Evolutionary conservation across 2,329 filamentous ascomycete genomes (phyloP).

Genomic region (Beauveria asiatica): DNA sequence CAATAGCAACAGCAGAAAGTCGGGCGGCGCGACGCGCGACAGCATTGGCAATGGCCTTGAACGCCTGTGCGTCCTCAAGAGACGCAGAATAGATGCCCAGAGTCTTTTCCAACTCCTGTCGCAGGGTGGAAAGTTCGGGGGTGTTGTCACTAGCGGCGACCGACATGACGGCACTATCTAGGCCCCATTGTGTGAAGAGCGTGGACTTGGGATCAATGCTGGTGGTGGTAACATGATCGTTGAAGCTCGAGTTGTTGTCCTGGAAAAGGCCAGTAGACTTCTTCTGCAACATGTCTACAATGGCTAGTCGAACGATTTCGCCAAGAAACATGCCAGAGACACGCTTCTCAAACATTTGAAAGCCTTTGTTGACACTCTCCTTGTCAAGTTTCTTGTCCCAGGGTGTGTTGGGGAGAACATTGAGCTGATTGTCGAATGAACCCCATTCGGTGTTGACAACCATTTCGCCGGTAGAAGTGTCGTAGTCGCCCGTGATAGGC

Average conservation of each 20-base stretch:
- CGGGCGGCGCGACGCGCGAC: slow-evolving; percentile 84
- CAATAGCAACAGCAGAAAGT: slow-evolving; percentile 80
- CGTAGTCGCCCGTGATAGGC: slow-evolving; percentile 59
- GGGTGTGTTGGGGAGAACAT: slow-evolving; percentile 73
- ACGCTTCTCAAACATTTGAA: slow-evolving; percentile 99
- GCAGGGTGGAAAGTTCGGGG: slow-evolving; percentile 60
- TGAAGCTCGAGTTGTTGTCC: slow-evolving; percentile 63
- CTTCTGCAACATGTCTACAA: slow-evolving; percentile 65
- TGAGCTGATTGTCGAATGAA: slow-evolving; percentile 90
- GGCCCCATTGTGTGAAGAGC: slow-evolving; percentile 73
- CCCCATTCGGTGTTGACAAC: slow-evolving; percentile 98
- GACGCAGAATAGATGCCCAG: slow-evolving; percentile 70
- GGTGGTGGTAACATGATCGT: slow-evolving; percentile 63
- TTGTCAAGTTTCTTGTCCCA: slow-evolving; percentile 75
- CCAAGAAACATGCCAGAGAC: slow-evolving; percentile 98
- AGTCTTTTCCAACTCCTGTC: slow-evolving; percentile 68
- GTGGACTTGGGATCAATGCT: slow-evolving; percentile 55
- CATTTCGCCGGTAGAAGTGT: slow-evolving; percentile 82
- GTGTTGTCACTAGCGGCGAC: slow-evolving; percentile 75
- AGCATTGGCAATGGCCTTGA: slow-evolving; percentile 74
- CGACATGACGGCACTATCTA: slow-evolving; percentile 86
- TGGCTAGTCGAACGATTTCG: slow-evolving; percentile 75
- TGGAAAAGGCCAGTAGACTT: slow-evolving; percentile 63
- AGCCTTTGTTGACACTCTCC: slow-evolving; percentile 79
- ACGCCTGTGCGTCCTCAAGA: slow-evolving; percentile 76